Base-by-base conservation (phyloP, 345 rosid species). In the Citrus mangshanensis region DNA sequence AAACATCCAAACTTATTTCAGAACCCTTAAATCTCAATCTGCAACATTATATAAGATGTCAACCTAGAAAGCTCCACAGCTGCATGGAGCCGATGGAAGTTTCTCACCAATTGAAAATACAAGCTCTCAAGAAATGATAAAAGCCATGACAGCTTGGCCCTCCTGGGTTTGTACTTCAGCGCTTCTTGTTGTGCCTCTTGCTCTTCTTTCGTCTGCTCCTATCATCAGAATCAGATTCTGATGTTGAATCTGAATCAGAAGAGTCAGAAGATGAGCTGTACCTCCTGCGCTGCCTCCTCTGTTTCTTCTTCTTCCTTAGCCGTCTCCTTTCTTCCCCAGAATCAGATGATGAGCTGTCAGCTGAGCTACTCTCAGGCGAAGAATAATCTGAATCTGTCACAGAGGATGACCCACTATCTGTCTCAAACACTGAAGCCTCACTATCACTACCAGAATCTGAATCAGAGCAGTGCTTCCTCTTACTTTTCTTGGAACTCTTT, bases 371-470 rank as follows among this genome's bases (percentile, higher is more conserved):
- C 84, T 87, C 93, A 73, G 76, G 88, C 0, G 90, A 91, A 56
- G 95, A 93, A 42, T 78, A 87, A 19, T 89, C 97, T 0, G 94
- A 89, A 21, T 81, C 94, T 0, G 92, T 91, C 37, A 85, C 91
- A 5, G 92, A 89, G 4, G 89, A 88, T 0, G 91, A 46, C 69
- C 83, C 92, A 68, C 95, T 92, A 62, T 92, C 97, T 24, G 94
- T 87, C 86, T 90, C 97, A 25, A 95, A 95, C 78, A 95, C 94
- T 0, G 98, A 94, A 72, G 96, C 96, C 89, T 93, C 99, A 59
- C 97, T 94, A 60, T 87, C 98, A 81, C 89, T 90, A 1, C 85
- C 87, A 21, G 95, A 88, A 51, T 86, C 93, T 9, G 95, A 89
- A 37, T 87, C 88, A 0, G 94, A 85, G 34, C 86, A 81, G 62